These are phyloP conservation scores for Penicillium cinerascens DNA, from an alignment of 495 filamentous ascomycete species.

Conservation along the genomic window DNA sequence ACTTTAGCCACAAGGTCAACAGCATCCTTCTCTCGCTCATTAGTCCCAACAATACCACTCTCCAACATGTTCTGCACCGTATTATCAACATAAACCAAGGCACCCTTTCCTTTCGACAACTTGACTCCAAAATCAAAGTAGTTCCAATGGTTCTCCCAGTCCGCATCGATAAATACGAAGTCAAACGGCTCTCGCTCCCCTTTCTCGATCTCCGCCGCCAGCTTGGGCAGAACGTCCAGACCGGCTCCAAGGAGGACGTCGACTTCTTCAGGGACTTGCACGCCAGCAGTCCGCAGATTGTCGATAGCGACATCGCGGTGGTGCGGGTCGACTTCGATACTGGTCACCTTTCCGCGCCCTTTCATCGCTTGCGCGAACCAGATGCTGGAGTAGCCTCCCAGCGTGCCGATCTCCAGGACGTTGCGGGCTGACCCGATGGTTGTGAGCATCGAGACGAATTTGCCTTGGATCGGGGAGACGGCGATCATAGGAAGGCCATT, in stretches of 20 bases:
- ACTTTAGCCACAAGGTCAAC: constrained; percentile 40
- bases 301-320: constrained; percentile 39
- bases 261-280: constrained; percentile 25
- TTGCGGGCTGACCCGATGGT: constrained; percentile 31
- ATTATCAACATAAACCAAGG: constrained; percentile 48
- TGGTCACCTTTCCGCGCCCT: constrained; percentile 37
- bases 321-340: constrained; percentile 40
- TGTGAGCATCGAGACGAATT: constrained; percentile 41
- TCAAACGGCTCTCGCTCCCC: constrained; percentile 37
- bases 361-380: constrained; percentile 43
- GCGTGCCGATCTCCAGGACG: constrained; percentile 50
- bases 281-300: constrained; percentile 33
- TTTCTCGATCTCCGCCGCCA: constrained; percentile 29
- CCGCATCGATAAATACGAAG: constrained; percentile 52
- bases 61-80: constrained; percentile 33
- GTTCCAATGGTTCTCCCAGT: constrained; percentile 44
- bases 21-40: not conserved
- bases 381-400: constrained; percentile 52
- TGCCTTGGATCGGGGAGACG: constrained; percentile 35
- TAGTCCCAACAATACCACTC: constrained; percentile 1
- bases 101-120: constrained; percentile 37
- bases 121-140: constrained; percentile 36
- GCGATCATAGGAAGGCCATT: constrained; percentile 26
- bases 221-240: constrained; percentile 39
- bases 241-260: constrained; percentile 46